A percentile compares a stretch with the other conserved stretches of the same genome.
phyloP scores from a whole-genome alignment of 306 rosid species.

The Cicer chorassanicum region DNA sequence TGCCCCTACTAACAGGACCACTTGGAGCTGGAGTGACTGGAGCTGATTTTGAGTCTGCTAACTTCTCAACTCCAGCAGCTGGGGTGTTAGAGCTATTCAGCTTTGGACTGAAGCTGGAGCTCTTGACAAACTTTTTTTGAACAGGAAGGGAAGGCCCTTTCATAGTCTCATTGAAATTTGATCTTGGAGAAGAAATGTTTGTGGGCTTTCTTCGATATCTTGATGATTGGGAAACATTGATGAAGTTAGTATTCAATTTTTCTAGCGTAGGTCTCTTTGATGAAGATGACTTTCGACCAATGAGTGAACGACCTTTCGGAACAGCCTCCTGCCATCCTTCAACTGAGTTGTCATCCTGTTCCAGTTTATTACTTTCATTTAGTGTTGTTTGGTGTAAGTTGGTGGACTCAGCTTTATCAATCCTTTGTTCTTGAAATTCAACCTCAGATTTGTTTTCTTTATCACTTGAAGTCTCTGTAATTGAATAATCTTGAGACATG shows the following conservation, averaged over 20 bases:
- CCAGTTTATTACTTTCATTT: conserved; percentile 51
- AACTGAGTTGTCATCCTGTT: conserved; percentile 69
- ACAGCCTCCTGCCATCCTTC: conserved; percentile 99
- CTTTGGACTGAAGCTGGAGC: conserved; percentile 86
- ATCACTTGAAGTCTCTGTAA: conserved; percentile 69
- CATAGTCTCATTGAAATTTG: conserved; percentile 61
- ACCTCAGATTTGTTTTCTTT: conserved; percentile 80
- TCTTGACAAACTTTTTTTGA: conserved; percentile 67
- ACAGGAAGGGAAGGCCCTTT: conserved; percentile 58
- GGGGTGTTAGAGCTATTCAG: conserved; percentile 51
- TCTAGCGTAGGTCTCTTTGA: conserved; percentile 90
- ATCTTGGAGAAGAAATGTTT: conserved; percentile 63
- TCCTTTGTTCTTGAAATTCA: conserved; percentile 54
- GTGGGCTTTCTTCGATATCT: conserved; percentile 70
- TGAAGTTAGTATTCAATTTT: conserved; percentile 81
- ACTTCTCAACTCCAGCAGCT: conserved; percentile 57
- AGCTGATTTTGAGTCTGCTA: conserved; percentile 69
- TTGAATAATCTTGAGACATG: conserved; percentile 51
- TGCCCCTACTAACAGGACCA: conserved; percentile 57
- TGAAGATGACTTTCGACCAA: conserved; percentile 77
- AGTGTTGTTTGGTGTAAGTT: conserved; percentile 51
- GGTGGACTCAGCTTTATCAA: conserved; percentile 61
- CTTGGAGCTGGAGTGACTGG: conserved; percentile 65
- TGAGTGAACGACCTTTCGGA: conserved; percentile 80
- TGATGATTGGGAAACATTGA: conserved; percentile 69